phyloP scores from a whole-genome alignment of 163 green algal genomes.

The Coccomyxa subellipsoidea region DNA sequence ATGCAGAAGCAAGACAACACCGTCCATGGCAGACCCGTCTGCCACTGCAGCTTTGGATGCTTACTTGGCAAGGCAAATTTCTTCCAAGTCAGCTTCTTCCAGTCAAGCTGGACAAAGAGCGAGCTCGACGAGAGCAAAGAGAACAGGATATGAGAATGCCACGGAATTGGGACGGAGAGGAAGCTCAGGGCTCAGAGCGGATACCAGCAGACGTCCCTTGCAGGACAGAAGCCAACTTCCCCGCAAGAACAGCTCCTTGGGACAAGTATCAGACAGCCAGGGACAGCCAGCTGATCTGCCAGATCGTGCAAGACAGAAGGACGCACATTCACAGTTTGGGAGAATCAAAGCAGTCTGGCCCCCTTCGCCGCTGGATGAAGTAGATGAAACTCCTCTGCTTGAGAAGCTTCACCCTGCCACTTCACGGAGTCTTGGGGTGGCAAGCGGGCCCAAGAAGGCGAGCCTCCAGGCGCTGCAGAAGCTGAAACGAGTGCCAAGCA shows the following conservation, averaged over 20 bases:
- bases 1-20: neutral
- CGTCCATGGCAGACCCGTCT: slow-evolving; percentile 1
- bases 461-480: neutral
- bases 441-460: neutral
- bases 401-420: neutral
- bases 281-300: neutral
- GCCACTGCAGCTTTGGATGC: slow-evolving; percentile 3
- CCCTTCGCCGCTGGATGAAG: neutral
- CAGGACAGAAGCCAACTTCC: neutral
- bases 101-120: neutral
- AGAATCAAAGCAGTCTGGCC: slow-evolving; percentile 1
- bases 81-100: neutral
- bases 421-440: neutral
- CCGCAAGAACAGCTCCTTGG: neutral
- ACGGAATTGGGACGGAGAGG: neutral
- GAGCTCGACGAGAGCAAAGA: neutral
- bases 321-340: neutral
- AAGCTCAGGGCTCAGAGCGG: neutral
- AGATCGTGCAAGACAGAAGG: neutral
- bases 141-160: neutral
- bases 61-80: neutral
- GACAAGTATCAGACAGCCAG: neutral
- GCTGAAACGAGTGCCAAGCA: neutral
- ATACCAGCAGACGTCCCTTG: neutral
- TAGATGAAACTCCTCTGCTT: neutral